Conservation (phyloP, 257 asterid species). For the Henckelia pumila region DNA sequence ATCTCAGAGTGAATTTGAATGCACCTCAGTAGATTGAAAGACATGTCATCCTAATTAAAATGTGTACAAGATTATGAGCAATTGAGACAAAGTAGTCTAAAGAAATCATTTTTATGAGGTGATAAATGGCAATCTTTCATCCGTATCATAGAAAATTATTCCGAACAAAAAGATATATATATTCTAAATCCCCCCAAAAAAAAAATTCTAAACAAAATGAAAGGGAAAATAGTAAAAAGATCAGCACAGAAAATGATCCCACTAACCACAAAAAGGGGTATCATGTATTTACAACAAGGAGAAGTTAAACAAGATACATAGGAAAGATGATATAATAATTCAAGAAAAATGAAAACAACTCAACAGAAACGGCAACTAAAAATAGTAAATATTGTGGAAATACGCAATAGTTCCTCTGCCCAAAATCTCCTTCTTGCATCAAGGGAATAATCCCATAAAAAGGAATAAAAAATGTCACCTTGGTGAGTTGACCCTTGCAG, state of each 20-base stretch:
- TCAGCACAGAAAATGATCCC: neutral
- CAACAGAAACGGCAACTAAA: neutral
- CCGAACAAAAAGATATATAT: neutral
- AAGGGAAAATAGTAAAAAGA: neutral
- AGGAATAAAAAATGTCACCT: slow-evolving; percentile 19
- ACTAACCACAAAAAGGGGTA: neutral
- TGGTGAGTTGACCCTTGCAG: slow-evolving; percentile 33
- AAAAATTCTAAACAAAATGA: too few relatives aligned
- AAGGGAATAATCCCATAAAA: neutral
- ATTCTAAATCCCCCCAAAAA: neutral
- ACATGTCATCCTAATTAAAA: too few relatives aligned
- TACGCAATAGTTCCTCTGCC: neutral
- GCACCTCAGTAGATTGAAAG: neutral
- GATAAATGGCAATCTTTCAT: neutral
- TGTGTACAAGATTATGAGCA: neutral
- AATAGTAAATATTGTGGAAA: neutral
- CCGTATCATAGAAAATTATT: neutral
- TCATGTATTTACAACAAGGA: too few relatives aligned
- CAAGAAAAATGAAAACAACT: neutral
- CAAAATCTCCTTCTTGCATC: neutral
- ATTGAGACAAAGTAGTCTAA: neutral
- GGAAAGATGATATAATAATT: neutral
- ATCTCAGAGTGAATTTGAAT: neutral
- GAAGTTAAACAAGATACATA: neutral
- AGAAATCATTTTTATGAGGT: neutral